A percentile compares a stretch with the other conserved stretches of the same genome.
These are phyloP conservation scores for Primulina tabacum DNA, from an alignment of 257 asterid genomes.

Conservation along the genomic window DNA sequence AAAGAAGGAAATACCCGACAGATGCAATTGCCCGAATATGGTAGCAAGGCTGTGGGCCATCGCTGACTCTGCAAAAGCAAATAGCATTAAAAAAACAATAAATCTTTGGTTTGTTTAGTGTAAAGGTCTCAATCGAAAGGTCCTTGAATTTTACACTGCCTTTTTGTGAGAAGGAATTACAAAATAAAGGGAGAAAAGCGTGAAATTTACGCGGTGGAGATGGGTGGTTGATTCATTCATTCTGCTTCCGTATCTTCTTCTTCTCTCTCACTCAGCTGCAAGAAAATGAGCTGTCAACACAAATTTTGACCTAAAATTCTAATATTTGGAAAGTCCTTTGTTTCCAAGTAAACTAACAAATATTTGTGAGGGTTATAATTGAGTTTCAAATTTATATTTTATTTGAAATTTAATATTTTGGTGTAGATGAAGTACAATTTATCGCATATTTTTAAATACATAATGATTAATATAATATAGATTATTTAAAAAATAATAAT, in stretches of 20 bases:
- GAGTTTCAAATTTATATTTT: no score
- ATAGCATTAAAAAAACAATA: slow-evolving; percentile 12
- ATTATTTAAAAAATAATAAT: no score
- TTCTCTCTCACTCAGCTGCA: background rate
- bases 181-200: background rate
- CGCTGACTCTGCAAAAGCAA: slow-evolving; percentile 37
- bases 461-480: no score
- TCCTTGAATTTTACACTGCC: background rate
- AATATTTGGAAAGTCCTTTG: no score
- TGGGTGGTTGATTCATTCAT: background rate
- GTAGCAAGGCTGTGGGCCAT: slow-evolving; percentile 32
- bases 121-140: background rate
- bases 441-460: no score
- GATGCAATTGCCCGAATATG: slow-evolving; percentile 10
- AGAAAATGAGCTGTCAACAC: background rate
- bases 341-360: no score
- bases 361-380: no score
- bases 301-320: background rate
- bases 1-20: slow-evolving; percentile 4
- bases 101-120: background rate
- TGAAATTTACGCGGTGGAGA: background rate
- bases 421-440: no score
- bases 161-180: background rate
- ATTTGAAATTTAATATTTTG: no score
- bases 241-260: background rate